Evolutionary conservation across 1,284 basidiomycete species (phyloP).

Genomic region (Microbotryum violaceum): DNA sequence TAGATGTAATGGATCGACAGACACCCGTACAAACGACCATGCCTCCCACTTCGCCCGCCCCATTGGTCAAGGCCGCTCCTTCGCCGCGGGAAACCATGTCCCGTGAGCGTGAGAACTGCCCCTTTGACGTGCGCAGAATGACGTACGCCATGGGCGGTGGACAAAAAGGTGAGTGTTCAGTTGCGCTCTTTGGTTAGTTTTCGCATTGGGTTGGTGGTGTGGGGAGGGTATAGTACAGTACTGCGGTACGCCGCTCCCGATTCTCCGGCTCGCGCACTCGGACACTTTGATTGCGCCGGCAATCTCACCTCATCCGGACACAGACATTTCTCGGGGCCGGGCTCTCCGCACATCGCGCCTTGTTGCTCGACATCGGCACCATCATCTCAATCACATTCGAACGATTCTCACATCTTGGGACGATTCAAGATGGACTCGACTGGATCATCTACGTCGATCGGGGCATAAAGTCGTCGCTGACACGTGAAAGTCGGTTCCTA

Average conservation of each 20-base stretch:
- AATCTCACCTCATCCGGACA: too few species aligned
- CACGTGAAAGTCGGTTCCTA: background rate
- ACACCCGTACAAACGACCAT: too few species aligned
- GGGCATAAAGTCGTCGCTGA: background rate
- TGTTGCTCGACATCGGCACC: background rate
- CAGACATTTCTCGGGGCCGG: background rate
- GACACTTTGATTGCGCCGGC: background rate
- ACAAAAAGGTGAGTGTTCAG: slow-evolving; percentile 28
- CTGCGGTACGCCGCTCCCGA: too few species aligned
- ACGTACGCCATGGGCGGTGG: slow-evolving; percentile 43
- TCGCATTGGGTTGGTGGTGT: background rate
- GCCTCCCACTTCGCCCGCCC: too few species aligned
- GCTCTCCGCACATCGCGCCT: background rate
- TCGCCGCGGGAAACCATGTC: slow-evolving; percentile 41
- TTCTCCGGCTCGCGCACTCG: background rate
- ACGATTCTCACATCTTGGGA: too few species aligned
- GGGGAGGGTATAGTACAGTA: too few species aligned
- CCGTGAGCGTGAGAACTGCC: slow-evolving; percentile 40
- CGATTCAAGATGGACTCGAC: too few species aligned
- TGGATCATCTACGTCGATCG: too few species aligned
- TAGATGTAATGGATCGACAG: too few species aligned
- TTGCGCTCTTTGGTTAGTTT: background rate
- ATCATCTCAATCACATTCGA: background rate
- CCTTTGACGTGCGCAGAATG: slow-evolving; percentile 43
- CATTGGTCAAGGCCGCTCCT: slow-evolving; percentile 9